Conservation (phyloP, 768 basidiomycete genomes). For the Tulasnella sp. region DNA sequence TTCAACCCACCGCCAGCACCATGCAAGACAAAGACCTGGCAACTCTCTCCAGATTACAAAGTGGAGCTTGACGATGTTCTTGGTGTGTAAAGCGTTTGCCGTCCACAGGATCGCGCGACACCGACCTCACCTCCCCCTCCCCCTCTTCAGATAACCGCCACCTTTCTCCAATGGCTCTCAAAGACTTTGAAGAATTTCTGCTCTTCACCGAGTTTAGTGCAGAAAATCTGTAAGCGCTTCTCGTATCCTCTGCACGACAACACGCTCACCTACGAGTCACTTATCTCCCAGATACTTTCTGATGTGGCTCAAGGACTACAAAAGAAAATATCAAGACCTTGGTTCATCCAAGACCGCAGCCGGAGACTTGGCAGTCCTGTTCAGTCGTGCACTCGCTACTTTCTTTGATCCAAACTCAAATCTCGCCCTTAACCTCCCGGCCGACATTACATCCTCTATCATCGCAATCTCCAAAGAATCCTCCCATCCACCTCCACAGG, state of each 20-base stretch:
- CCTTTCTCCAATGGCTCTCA: conserved; percentile 21
- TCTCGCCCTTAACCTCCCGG: conserved; percentile 16
- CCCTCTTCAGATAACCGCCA: conserved; percentile 18
- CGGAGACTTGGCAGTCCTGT: conserved; percentile 1
- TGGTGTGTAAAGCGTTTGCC: neutral
- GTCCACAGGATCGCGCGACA: neutral
- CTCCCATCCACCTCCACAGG: neutral
- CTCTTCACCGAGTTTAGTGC: conserved; percentile 18
- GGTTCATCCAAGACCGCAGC: neutral
- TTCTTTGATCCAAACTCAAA: conserved; percentile 4
- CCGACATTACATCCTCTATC: conserved; percentile 5
- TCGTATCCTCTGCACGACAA: neutral
- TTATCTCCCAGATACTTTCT: conserved; percentile 16
- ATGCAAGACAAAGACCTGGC: conserved; percentile 4
- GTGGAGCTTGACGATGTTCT: conserved; percentile 21
- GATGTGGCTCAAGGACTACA: conserved; percentile 19
- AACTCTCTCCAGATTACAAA: conserved; percentile 14
- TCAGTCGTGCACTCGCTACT: conserved; percentile 3
- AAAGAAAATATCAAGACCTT: neutral
- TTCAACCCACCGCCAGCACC: conserved; percentile 22
- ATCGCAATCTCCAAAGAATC: neutral
- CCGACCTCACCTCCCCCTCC: no score
- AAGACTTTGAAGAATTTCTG: conserved; percentile 26
- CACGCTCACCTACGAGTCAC: neutral
- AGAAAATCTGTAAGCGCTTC: conserved; percentile 22